Evolutionary conservation across 208 protist species (phyloP), one percentile per base, ranked within the genome.

Genomic region (Leishmania turanica): DNA sequence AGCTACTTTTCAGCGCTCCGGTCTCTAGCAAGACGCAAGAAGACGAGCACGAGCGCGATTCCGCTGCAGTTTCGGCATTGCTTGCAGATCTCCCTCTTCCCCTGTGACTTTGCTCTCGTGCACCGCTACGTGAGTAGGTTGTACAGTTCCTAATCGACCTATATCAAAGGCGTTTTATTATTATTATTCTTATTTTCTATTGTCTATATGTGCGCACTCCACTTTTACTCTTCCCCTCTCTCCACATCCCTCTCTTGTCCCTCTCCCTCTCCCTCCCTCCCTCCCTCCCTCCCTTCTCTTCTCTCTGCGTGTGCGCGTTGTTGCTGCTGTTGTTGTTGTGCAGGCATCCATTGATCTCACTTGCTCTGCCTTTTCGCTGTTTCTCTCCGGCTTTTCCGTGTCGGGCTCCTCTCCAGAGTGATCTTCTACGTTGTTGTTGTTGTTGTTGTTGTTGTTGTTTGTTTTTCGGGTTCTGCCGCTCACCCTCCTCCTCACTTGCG

Each of bases 301-400:
- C 82, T 60, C 83, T 82, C 0, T 47, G 45, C 0, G 47, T 70
- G 27, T 56, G 27, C 37, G 40, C 27, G n/a, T n/a, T n/a, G n/a
- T n/a, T n/a, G n/a, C n/a, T n/a, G n/a, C n/a, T n/a, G 24, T 17
- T 69, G 65, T 85, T 71, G 4, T 64, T 65, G 45, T 34, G 37
- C 47, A 31, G 17, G 27, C n/a, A 27, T 65, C 27, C n/a, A 37
- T 65, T 9, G 21, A 27, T 37, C 0, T 65, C 60, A 37, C 60
- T 58, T 70, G 51, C 5, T 47, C 21, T 72, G 21, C 64, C 27
- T 73, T 84, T 31, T 81, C 60, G 56, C 64, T 51, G 51, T 64
- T 47, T 69, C 76, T 78, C 17, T 68, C 64, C 6, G 49, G 77
- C 17, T n/a, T 9, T 65, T 19, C 42, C 11, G 4, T 68, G 65